phyloP scores from a whole-genome alignment of 2,329 filamentous ascomycete genomes.

The Domatiomyces catenatus region DNA sequence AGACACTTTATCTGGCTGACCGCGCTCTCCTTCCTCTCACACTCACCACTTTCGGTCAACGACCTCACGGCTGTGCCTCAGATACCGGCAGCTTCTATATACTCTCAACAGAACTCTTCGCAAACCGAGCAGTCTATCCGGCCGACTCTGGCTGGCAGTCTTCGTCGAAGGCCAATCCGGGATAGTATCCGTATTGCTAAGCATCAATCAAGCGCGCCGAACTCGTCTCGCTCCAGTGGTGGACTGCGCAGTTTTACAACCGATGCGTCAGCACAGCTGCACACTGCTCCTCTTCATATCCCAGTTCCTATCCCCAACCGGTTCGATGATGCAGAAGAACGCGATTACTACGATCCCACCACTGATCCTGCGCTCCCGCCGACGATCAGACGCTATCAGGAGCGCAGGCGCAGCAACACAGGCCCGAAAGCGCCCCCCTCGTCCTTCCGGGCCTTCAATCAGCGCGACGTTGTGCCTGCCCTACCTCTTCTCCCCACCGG shows the following conservation, averaged over 20 bases:
- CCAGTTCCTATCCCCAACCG: conserved; percentile 17
- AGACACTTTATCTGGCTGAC: conserved; percentile 92
- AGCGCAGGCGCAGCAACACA: conserved; percentile 79
- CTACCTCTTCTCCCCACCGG: conserved; percentile 10
- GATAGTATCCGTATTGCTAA: conserved; percentile 87
- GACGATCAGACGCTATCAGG: conserved; percentile 47
- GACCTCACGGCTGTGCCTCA: conserved; percentile 48
- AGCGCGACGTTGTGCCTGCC: conserved; percentile 22
- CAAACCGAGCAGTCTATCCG: conserved; percentile 17
- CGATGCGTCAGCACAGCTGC: conserved; percentile 15
- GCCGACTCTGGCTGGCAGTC: conserved; percentile 30
- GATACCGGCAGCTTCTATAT: conserved; percentile 2
- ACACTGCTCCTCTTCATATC: conserved; percentile 1
- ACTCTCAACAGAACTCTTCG: conserved; percentile 26
- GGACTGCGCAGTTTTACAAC: conserved; percentile 27
- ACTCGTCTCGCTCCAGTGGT: conserved; percentile 25
- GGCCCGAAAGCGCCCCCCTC: conserved; percentile 55
- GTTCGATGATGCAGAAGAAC: conserved; percentile 2
- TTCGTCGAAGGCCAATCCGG: conserved; percentile 49
- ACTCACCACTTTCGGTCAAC: conserved; percentile 67
- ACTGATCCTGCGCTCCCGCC: conserved; percentile 34
- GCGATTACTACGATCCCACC: conserved; percentile 20
- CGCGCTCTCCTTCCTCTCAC: conserved; percentile 82
- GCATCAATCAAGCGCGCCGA: conserved; percentile 33
- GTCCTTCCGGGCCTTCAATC: conserved; percentile 65